Evolutionary conservation across 2,329 filamentous ascomycete genomes (phyloP), one percentile per base, ranked within the genome.

Genomic region (Davidsoniella virescens): DNA sequence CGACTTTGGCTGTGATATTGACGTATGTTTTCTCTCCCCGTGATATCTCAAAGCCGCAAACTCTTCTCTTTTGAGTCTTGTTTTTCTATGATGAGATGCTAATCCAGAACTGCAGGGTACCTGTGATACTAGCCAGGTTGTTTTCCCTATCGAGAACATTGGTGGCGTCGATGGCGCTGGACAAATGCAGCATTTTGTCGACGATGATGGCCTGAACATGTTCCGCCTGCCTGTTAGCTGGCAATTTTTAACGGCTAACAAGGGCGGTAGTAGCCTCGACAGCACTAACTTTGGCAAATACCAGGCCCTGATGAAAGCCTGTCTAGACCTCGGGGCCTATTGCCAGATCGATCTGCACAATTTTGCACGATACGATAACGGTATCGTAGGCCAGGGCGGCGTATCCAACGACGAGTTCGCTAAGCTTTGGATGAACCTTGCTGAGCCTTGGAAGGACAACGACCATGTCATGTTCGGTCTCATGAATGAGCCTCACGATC

Each of bases 401-500:
- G 77, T 78, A 0, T 70, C 69, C 0, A 70, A 82, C 58, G 72
- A 69, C 9, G 63, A 76, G 12, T 77, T 82, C 56, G 72, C 69
- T 3, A 64, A 63, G 40, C 62, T 83, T 4, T 84, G 80, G 80
- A 61, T 59, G 1, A 66, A 73, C 52, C 61, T 79, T 4, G 79
- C 80, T 1, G 65, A 63, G 1, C 75, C 76, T 58, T 84, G 83
- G 61, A 69, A 67, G 18, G 57, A 58, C 5, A 63, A 76, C 46
- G 59, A 67, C 37, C 75, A 72, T 53, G 63, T 84, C 23, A 67
- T 73, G 3, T 80, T 84, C 55, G 78, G 77, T 12, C 59, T 84
- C 42, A 83, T 84, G 78, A 84, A 84, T 63, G 80, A 80, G 63
- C 79, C 80, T 5, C 76, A 82, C 60, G 72, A 77, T 48, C 61